Evolutionary conservation across 2,329 filamentous ascomycete species (phyloP).

Genomic region (Scedosporium minutisporum): DNA sequence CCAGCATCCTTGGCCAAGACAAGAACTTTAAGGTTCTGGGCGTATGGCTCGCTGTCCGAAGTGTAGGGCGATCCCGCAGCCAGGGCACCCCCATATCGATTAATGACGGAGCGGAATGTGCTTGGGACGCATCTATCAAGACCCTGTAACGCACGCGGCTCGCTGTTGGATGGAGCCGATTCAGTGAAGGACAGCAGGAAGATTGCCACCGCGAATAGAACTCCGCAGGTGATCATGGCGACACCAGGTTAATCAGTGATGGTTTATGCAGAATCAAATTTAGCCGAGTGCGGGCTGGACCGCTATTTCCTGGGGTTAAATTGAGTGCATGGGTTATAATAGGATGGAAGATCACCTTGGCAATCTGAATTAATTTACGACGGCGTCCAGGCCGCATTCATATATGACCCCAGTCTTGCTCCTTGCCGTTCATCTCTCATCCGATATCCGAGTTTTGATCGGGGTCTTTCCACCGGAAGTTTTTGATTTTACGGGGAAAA

Average conservation of each 20-base stretch:
- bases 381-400: not conserved
- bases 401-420: not conserved
- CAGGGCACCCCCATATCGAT: not conserved
- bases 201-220: not conserved
- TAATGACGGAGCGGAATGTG: not conserved
- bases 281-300: not conserved
- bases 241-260: not conserved
- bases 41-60: not conserved
- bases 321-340: not conserved
- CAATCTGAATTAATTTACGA: not conserved
- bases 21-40: not conserved
- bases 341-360: not conserved
- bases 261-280: not conserved
- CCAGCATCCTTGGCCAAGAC: not conserved
- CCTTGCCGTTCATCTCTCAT: too few species aligned
- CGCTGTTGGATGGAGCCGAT: not conserved
- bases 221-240: not conserved
- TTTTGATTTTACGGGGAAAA: not conserved
- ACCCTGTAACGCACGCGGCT: not conserved
- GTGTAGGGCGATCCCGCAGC: not conserved
- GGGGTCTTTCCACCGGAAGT: not conserved
- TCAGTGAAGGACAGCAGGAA: not conserved
- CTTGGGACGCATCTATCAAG: not conserved
- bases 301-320: not conserved
- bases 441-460: not conserved